Percentiles rank a stretch among this genome's conserved stretches.
phyloP scores from a whole-genome alignment of 2,329 filamentous ascomycete species.

The Coleophoma eucalyptorum region DNA sequence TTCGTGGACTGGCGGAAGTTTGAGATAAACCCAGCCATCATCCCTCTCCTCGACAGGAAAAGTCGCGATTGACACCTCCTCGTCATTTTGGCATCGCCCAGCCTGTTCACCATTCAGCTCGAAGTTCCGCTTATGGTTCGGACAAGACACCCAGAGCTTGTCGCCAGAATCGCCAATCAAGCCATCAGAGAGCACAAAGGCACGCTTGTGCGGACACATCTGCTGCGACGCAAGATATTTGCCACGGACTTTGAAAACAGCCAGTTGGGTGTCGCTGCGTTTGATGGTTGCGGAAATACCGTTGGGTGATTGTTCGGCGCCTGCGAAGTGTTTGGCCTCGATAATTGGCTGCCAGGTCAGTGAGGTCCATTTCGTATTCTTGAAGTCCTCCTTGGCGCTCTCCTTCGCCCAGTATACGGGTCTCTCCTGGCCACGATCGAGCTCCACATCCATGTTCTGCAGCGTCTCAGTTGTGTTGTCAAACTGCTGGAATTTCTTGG shows the following conservation, averaged over 20 bases:
- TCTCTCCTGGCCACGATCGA: constrained; percentile 68
- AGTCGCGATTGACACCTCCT: constrained; percentile 72
- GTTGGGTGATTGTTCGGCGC: constrained; percentile 59
- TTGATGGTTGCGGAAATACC: constrained; percentile 77
- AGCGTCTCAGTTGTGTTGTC: constrained; percentile 73
- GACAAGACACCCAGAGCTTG: constrained; percentile 82
- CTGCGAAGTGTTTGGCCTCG: constrained; percentile 63
- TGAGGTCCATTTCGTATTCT: constrained; percentile 59
- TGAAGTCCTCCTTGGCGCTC: constrained; percentile 67
- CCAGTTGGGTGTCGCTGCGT: constrained; percentile 83
- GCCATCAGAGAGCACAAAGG: constrained; percentile 85
- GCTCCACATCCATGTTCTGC: constrained; percentile 65
- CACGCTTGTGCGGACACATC: constrained; percentile 91
- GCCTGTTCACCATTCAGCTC: constrained; percentile 62
- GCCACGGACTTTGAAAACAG: constrained; percentile 78
- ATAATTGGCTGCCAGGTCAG: constrained; percentile 80
- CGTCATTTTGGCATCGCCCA: constrained; percentile 73
- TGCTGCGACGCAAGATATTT: constrained; percentile 84
- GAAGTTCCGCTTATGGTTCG: constrained; percentile 88
- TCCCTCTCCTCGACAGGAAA: constrained; percentile 72
- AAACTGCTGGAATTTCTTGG: constrained; percentile 75
- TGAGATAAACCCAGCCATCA: constrained; percentile 77
- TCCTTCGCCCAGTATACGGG: constrained; percentile 77
- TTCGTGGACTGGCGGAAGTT: constrained; percentile 76
- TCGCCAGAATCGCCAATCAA: constrained; percentile 60